phyloP scores from a whole-genome alignment of 108 stramenopile genomes.

The Nitzschia putrida region DNA sequence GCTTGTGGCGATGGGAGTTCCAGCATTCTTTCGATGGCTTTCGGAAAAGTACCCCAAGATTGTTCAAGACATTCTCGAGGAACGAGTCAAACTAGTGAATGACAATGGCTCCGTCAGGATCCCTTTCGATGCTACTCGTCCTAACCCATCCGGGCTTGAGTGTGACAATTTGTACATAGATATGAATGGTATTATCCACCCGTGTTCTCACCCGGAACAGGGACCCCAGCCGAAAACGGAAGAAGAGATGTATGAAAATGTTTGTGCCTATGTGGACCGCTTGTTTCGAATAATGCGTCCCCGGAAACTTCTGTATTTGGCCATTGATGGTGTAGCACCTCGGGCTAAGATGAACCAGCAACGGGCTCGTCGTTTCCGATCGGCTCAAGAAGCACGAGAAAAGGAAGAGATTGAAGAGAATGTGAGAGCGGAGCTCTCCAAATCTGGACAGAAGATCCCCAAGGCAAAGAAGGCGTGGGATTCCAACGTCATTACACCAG shows the following conservation, averaged over 20 bases:
- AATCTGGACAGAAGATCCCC: slow-evolving; percentile 70
- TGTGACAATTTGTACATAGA: slow-evolving; percentile 97
- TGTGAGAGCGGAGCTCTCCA: slow-evolving; percentile 74
- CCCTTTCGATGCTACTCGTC: slow-evolving; percentile 82
- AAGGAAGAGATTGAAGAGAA: slow-evolving; percentile 77
- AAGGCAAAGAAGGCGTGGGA: slow-evolving; percentile 86
- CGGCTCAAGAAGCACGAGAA: slow-evolving; percentile 96
- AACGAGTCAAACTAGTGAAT: slow-evolving; percentile 73
- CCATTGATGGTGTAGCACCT: slow-evolving; percentile 98
- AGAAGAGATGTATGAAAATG: slow-evolving; percentile 97
- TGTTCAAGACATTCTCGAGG: slow-evolving; percentile 90
- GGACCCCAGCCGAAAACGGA: slow-evolving; percentile 90
- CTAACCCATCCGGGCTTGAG: slow-evolving; percentile 92
- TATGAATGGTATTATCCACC: slow-evolving; percentile 99
- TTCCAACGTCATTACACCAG: slow-evolving; percentile 99
- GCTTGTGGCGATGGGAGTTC: slow-evolving; percentile 83
- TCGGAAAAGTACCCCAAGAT: slow-evolving; percentile 98
- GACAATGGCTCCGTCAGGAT: slow-evolving; percentile 60
- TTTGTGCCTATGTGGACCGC: slow-evolving; percentile 89
- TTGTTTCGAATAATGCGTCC: slow-evolving; percentile 84
- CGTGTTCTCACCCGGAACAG: slow-evolving; percentile 95
- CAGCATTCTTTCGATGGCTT: slow-evolving; percentile 99
- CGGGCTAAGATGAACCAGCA: slow-evolving; percentile 99
- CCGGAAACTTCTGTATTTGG: slow-evolving; percentile 86
- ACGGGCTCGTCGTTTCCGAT: slow-evolving; percentile 89